Conservation (phyloP, 805 yeast genomes). For the Saccharomyces paradoxus region DNA sequence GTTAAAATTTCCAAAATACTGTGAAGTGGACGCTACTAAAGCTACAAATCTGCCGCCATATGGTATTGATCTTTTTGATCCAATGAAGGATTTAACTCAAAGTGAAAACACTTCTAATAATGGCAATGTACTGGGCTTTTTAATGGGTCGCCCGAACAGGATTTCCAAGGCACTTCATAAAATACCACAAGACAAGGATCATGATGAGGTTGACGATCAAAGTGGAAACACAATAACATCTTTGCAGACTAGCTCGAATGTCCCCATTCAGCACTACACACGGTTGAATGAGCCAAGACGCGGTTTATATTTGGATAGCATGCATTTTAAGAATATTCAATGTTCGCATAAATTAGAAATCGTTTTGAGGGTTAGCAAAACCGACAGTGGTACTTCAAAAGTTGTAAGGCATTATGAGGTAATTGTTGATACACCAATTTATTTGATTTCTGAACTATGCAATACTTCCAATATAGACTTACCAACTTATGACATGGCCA, state of each 20-base stretch:
- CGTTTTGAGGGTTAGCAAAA: constrained; percentile 58
- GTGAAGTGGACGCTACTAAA: constrained; percentile 15
- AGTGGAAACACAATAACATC: constrained; percentile 4
- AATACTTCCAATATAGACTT: constrained; percentile 31
- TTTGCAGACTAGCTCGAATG: constrained; percentile 13
- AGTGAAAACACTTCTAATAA: constrained; percentile 5
- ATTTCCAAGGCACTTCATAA: not conserved
- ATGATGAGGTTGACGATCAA: not conserved
- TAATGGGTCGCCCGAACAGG: constrained; percentile 12
- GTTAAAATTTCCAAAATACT: constrained; percentile 24
- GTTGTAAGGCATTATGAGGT: constrained; percentile 72
- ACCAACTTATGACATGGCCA: constrained; percentile 31
- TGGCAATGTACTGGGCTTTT: constrained; percentile 16
- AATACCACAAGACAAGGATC: not conserved
- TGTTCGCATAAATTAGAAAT: constrained; percentile 63
- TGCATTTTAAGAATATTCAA: constrained; percentile 53
- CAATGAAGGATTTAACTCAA: constrained; percentile 7
- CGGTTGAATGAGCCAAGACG: constrained; percentile 22
- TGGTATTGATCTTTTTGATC: constrained; percentile 25
- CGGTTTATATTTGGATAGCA: constrained; percentile 51
- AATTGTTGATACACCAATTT: constrained; percentile 68
- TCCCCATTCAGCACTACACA: constrained; percentile 17
- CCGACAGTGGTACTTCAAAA: constrained; percentile 35
- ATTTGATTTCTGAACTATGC: constrained; percentile 40
- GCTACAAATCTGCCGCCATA: constrained; percentile 26